Percentiles rank a stretch among this genome's conserved stretches.
Evolutionary conservation across 2,329 filamentous ascomycete genomes (phyloP).

Genomic region (Fusarium musae): DNA sequence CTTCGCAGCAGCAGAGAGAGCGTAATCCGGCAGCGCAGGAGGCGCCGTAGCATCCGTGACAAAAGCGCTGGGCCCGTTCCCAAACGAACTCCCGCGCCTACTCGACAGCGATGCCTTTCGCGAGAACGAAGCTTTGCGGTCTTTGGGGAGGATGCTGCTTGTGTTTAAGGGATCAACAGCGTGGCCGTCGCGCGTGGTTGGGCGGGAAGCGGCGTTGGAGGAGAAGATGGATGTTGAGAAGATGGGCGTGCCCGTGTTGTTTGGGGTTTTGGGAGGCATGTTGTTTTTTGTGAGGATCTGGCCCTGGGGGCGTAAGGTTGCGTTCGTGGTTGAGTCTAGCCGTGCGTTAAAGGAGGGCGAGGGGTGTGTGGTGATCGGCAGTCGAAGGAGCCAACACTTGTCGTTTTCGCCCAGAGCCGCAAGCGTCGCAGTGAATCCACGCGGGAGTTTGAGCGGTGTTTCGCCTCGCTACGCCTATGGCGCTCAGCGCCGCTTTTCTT

Average conservation of each 20-base stretch:
- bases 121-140: constrained; percentile 63
- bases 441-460: background rate
- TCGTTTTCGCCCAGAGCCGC: constrained; percentile 24
- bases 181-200: constrained; percentile 53
- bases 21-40: constrained; percentile 65
- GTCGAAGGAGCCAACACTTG: constrained; percentile 14
- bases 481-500: constrained; percentile 1
- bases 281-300: background rate
- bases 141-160: constrained; percentile 53
- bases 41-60: constrained; percentile 60
- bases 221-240: constrained; percentile 53
- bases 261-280: constrained; percentile 44
- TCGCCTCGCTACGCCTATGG: background rate
- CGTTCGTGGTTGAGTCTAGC: background rate
- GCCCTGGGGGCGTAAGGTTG: background rate
- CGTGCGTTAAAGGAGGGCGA: constrained; percentile 15
- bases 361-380: constrained; percentile 26
- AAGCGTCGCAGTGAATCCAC: constrained; percentile 18
- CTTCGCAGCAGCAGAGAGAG: constrained; percentile 61
- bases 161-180: constrained; percentile 39
- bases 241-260: constrained; percentile 47
- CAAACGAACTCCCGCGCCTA: constrained; percentile 54
- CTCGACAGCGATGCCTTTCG: constrained; percentile 65
- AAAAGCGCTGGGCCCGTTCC: constrained; percentile 51
- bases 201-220: constrained; percentile 47